Base-by-base conservation (phyloP, 345 rosid species). In the Melaleuca alternifolia region DNA sequence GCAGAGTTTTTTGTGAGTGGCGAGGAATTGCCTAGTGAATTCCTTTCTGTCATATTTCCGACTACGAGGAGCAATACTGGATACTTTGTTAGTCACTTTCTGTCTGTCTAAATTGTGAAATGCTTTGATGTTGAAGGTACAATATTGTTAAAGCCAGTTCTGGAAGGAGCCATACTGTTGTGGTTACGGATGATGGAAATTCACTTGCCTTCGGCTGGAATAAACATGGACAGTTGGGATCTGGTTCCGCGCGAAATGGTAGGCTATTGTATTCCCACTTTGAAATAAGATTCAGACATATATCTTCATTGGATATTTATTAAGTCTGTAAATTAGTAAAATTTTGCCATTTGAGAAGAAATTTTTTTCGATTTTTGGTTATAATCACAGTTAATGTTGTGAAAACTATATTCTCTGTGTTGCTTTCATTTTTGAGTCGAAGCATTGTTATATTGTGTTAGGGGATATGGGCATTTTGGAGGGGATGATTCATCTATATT, bases 161-260 rank as follows among this genome's bases (percentile, higher is more conserved):
- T 21, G 99, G 99, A 84, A 94, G 89, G 93, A 95, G 82, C 88
- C 99, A 97, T 88, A 94, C 98, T 0, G 95, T 96, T 30, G 96
- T 96, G 88, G 94, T 97, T 85, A 94, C 97, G 79, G 94, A 92
- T 54, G 94, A 95, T 30, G 98, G 99, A 30, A 89, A 88, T 84
- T 96, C 99, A 23, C 89, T 97, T 65, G 96, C 96, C 85, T 97
- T 97, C 89, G 99, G 99, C 65, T 97, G 98, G 99, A 97, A 97
- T 88, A 97, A 96, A 86, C 95, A 94, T 91, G 99, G 99, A 84
- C 99, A 97, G 90, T 93, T 97, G 90, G 99, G 99, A 86, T 91
- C 93, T 57, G 99, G 99, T 57, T 93, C 96, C 2, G 88, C 86
- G 71, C 94, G 89, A 94, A 96, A 93, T 89, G 99, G 99, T 95